Evolutionary conservation across 768 basidiomycete genomes (phyloP).

Genomic region (Trichaptum fuscoviolaceum): DNA sequence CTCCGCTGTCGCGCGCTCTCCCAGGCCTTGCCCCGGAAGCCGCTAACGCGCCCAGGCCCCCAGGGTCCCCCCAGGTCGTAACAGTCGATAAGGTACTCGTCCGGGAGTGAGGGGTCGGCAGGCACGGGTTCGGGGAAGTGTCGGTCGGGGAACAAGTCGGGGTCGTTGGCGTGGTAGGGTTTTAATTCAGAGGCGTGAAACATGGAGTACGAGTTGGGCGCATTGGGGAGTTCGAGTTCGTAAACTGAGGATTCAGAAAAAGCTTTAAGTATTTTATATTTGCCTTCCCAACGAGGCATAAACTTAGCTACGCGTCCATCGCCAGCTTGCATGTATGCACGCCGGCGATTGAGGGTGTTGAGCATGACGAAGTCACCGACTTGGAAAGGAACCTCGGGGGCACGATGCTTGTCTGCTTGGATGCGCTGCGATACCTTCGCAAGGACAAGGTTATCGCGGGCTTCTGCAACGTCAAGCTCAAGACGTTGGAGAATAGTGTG

Average conservation of each 20-base stretch:
- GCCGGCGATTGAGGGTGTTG: slow-evolving; percentile 19
- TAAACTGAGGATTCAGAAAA: too few relatives aligned
- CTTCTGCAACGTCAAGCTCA: slow-evolving; percentile 16
- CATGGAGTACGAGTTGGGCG: slow-evolving; percentile 8
- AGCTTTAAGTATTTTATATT: slow-evolving; percentile 7
- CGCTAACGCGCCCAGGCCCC: too few relatives aligned
- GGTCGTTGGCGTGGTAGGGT: slow-evolving; percentile 10
- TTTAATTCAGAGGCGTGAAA: slow-evolving; percentile 14
- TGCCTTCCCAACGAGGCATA: slow-evolving; percentile 15
- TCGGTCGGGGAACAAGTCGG: slow-evolving; percentile 9
- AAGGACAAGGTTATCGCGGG: too few relatives aligned
- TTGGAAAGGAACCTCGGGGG: slow-evolving; percentile 18
- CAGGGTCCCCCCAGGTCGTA: too few relatives aligned
- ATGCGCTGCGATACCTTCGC: slow-evolving; percentile 19
- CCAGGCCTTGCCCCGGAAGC: too few relatives aligned
- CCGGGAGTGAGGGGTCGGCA: slow-evolving; percentile 17
- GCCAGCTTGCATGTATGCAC: slow-evolving; percentile 1
- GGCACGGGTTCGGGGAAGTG: slow-evolving; percentile 12
- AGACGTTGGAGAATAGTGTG: slow-evolving; percentile 6
- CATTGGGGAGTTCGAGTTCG: slow-evolving; percentile 16
- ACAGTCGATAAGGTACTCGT: too few relatives aligned
- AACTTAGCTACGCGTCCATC: slow-evolving; percentile 15
- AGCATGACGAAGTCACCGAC: slow-evolving; percentile 32
- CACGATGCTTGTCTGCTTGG: slow-evolving; percentile 22
- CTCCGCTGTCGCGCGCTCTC: too few relatives aligned